Evolutionary conservation across 441 rosid genomes (phyloP), one percentile per base, ranked within the genome.

Genomic region (Populus hybrid): DNA sequence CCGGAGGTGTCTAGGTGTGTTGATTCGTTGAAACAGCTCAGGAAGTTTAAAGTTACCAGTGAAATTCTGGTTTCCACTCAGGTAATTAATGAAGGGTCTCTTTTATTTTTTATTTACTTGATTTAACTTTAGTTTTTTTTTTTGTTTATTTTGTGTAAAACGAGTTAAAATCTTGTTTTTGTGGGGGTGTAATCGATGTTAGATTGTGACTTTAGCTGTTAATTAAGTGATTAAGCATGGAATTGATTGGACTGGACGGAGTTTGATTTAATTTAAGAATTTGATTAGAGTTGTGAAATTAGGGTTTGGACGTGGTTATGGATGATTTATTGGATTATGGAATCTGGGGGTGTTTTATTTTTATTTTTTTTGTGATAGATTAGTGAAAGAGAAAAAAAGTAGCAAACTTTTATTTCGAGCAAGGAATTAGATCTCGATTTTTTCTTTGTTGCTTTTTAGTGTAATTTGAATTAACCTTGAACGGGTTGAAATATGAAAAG

Each of bases 1-100:
- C 90, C 97, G 0, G 98, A 92, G 86, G 92, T 94, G 64, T 86
- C 84, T 12, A 86, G 94, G 78, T 96, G 98, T 77, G 84, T 96
- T 53, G 98, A 94, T 76, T 88, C 95, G 42, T 79, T 96, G 69
- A 92, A 91, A 69, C 95, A 73, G 75, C 96, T 96, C 75, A 87
- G 82, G 88, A 77, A 71, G 76, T 90, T 91, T 78, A 93, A 97
- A 1, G 89, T 96, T 32, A 85, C 90, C 32, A 88, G 88, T 71
- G 94, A 90, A 78, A 85, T 89, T 26, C 93, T 96, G 57, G 93
- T 92, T 20, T 82, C 94, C 71, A 85, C 98, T 69, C 98, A 96
- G 98, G 98, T 96, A 40, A 57, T 23, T 24, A 46, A 23, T 38
- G 9, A 59, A 5, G 3, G 32, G 11, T 63, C 14, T 40, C 30